Evolutionary conservation across 1,139 yeast species (phyloP), one percentile per base, ranked within the genome.

Genomic region (Geotrichum reessii): DNA sequence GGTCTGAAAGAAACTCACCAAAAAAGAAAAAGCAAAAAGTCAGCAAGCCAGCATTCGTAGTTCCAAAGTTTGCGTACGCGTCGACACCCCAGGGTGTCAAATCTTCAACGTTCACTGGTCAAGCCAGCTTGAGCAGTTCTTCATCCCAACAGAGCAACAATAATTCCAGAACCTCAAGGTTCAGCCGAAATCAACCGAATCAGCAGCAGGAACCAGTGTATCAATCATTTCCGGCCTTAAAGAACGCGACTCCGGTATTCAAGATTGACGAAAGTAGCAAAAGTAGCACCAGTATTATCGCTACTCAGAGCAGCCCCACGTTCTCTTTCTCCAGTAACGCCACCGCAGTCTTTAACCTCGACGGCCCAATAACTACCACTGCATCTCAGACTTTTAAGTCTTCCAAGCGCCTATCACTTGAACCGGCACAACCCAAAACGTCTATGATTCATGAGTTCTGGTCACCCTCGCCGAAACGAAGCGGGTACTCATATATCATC

Each of bases 401-500:
- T 6, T 3, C 42, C 42, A 37, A 37, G 19, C 42, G 42, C 6
- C 17, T 37, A 14, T 21, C 46, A 3, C 25, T 40, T 3, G 57
- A 55, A 28, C 28, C 12, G 22, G 50, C 49, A 7, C 44, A 40
- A 5, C 37, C 48, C 17, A 53, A 55, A 44, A 28, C 21, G 31
- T 44, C 50, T 1, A 46, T 19, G 28, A 24, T 51, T 8, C 58
- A 55, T 24, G 55, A 46, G 9, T 55, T 55, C 40, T 55, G 58
- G 58, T 55, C 58, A 4, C 58, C 58, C 2, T 55, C 58, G 19
- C 58, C 58, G 14, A 55, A 55, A 47, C 42, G 44, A 25, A 37
- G 42, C 42, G 49, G 24, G 9, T 42, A 50, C 37, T 33, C 58
- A 8, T 55, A 51, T 47, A 24, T 51, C 25, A 46, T 55, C 14